phyloP scores from a whole-genome alignment of 257 asterid species.

The Salvia hispanica region DNA sequence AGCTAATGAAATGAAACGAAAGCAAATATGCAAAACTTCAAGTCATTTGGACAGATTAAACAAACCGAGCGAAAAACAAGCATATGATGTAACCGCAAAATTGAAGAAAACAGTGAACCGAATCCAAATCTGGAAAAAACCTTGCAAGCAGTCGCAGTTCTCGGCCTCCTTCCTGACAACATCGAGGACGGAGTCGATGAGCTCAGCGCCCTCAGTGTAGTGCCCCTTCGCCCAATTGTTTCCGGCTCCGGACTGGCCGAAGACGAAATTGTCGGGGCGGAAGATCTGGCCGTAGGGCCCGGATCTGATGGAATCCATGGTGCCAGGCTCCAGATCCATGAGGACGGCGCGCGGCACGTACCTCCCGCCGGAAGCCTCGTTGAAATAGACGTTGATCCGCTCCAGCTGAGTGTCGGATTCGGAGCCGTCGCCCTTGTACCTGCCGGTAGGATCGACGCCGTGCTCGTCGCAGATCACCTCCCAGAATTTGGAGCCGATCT shows the following conservation, averaged over 20 bases:
- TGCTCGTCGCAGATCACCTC: conserved; percentile 90
- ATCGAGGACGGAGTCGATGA: conserved; percentile 84
- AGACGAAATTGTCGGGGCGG: conserved; percentile 83
- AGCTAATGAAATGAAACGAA: background rate
- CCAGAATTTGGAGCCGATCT: conserved; percentile 94
- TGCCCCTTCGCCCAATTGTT: conserved; percentile 94
- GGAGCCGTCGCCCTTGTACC: conserved; percentile 58
- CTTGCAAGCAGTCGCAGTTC: conserved; percentile 93
- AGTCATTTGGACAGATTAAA: background rate
- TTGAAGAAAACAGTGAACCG: background rate
- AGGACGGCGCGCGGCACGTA: conserved; percentile 90
- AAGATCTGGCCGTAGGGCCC: conserved; percentile 86
- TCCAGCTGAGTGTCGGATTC: conserved; percentile 57
- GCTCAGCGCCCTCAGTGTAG: conserved; percentile 89
- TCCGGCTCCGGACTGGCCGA: conserved; percentile 92
- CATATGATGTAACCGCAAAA: background rate
- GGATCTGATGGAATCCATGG: conserved; percentile 91
- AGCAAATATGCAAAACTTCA: background rate
- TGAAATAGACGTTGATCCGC: conserved; percentile 78
- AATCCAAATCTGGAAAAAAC: conserved; percentile 31
- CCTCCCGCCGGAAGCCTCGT: conserved; percentile 87
- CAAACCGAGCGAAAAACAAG: background rate
- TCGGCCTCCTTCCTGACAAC: conserved; percentile 90
- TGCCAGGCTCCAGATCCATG: conserved; percentile 96
- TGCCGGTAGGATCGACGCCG: conserved; percentile 74